Conservation (phyloP, 2,329 filamentous ascomycete genomes). For the Nothopassalora personata region DNA sequence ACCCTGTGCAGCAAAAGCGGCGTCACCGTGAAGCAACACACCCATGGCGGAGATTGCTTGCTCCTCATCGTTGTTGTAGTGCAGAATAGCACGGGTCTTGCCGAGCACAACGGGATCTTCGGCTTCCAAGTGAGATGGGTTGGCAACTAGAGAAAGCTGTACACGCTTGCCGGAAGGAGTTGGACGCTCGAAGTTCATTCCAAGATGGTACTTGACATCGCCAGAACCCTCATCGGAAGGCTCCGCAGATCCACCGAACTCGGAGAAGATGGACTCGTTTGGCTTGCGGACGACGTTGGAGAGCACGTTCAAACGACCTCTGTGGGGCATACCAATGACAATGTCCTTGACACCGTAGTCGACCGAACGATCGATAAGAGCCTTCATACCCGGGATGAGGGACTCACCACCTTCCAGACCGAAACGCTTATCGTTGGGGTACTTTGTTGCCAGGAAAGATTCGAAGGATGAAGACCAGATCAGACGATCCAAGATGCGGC, state of each 20-base stretch:
- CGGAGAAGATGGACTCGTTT: conserved; percentile 99
- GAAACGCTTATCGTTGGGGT: conserved; percentile 99
- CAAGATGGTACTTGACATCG: conserved; percentile 98
- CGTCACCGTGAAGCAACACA: conserved; percentile 92
- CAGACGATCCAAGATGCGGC: conserved; percentile 89
- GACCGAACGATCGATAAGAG: conserved; percentile 93
- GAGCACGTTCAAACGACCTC: conserved; percentile 94
- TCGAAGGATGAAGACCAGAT: conserved; percentile 99
- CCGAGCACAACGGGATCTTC: conserved; percentile 97
- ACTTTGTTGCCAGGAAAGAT: conserved; percentile 90
- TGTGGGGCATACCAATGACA: conserved; percentile 98
- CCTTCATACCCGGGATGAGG: conserved; percentile 98
- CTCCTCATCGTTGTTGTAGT: conserved; percentile 97
- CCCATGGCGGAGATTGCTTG: conserved; percentile 87
- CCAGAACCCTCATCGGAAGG: conserved; percentile 93
- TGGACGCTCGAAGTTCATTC: conserved; percentile 99
- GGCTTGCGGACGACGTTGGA: conserved; percentile 98
- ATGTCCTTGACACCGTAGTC: conserved; percentile 99
- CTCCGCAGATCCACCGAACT: conserved; percentile 84
- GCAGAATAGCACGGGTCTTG: conserved; percentile 95
- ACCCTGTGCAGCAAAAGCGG: conserved; percentile 92
- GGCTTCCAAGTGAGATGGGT: conserved; percentile 95
- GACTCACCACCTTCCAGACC: conserved; percentile 96
- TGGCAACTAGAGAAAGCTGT: conserved; percentile 96
- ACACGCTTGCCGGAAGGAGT: conserved; percentile 98